Base-by-base conservation (phyloP, 164 flowering plant genomes). In the Aristolochia contorta region DNA sequence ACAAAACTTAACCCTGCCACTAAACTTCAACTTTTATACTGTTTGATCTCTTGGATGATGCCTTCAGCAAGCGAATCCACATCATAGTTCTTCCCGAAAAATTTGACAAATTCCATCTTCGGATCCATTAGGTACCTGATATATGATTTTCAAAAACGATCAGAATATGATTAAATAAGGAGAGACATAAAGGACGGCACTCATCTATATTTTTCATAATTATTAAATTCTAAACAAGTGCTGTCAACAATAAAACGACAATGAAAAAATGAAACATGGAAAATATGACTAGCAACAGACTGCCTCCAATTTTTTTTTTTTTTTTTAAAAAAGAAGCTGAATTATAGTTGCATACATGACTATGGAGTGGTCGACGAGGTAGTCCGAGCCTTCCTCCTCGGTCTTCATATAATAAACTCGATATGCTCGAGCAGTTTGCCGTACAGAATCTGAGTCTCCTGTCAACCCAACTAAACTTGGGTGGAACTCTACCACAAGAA, bases 321-420 rank as follows among this genome's bases (percentile, higher is more conserved):
- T n/a, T n/a, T n/a, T n/a, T 16, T 32, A 15, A 1, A 24, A 14
- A 49, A 14, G 2, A 58, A 48, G 3, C 7, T 8, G 32, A 47
- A 54, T 57, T 49, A 13, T 25, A 43, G 25, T 71, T 33, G 78
- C 89, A 33, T 82, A 89, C 96, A 86, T 93, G 71, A 90, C 80
- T 57, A 89, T 90, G 20, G 97, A 93, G 74, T 93, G 98, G 72
- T 93, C 98, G 27, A 93, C 98, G 21, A 93, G 96, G 74, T 93
- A 93, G 66, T 90, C 97, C 15, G 87, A 82, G 30, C 80, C 97
- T 74, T 88, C 96, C 61, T 87, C 96, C 63, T 69, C 82, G 57
- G 98, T 88, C 70, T 93, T 93, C 98, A 93, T 87, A 57, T 86
- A 93, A 67, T 93, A 93, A 53, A 93, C 96, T 43, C 97, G 87